Percentiles rank a stretch among this genome's conserved stretches.
Conservation (phyloP, 805 yeast species). For the Monosporozyma unispora region DNA sequence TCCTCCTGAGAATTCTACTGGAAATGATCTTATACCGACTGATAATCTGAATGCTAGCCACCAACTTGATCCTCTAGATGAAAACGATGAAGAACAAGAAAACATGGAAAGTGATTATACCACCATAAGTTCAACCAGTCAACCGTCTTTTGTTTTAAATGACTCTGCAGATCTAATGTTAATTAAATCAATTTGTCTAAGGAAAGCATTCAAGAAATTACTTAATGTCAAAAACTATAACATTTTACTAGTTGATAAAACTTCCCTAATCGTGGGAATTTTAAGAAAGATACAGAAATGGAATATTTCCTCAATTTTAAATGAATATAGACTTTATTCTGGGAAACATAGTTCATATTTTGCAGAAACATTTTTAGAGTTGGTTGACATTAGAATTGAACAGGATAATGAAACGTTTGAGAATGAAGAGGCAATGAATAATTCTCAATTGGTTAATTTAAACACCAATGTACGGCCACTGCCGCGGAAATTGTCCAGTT, state of each 20-base stretch:
- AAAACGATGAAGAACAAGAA: slow-evolving; percentile 13
- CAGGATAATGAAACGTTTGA: slow-evolving; percentile 16
- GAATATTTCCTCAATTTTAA: slow-evolving; percentile 75
- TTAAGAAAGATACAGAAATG: slow-evolving; percentile 79
- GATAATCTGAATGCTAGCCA: neutral
- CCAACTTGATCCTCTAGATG: neutral
- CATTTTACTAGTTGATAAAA: slow-evolving; percentile 65
- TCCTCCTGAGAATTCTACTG: no score
- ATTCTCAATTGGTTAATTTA: neutral
- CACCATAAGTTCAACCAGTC: neutral
- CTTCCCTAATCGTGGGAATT: slow-evolving; percentile 72
- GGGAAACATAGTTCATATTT: slow-evolving; percentile 67
- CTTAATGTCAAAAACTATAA: slow-evolving; percentile 58
- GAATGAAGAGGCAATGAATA: neutral
- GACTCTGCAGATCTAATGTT: slow-evolving; percentile 65
- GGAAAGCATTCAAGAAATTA: slow-evolving; percentile 54
- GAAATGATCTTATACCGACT: neutral
- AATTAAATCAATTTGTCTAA: slow-evolving; percentile 54
- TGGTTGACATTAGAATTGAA: slow-evolving; percentile 39
- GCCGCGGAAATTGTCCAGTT: slow-evolving; percentile 10
- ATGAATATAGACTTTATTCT: slow-evolving; percentile 73
- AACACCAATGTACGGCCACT: neutral
- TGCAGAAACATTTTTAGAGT: slow-evolving; percentile 75
- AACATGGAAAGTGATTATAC: slow-evolving; percentile 3
- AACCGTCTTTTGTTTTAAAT: slow-evolving; percentile 17